These are phyloP conservation scores for Ophiostoma pallidulum DNA, from an alignment of 2,329 filamentous ascomycete species.

Conservation along the genomic window DNA sequence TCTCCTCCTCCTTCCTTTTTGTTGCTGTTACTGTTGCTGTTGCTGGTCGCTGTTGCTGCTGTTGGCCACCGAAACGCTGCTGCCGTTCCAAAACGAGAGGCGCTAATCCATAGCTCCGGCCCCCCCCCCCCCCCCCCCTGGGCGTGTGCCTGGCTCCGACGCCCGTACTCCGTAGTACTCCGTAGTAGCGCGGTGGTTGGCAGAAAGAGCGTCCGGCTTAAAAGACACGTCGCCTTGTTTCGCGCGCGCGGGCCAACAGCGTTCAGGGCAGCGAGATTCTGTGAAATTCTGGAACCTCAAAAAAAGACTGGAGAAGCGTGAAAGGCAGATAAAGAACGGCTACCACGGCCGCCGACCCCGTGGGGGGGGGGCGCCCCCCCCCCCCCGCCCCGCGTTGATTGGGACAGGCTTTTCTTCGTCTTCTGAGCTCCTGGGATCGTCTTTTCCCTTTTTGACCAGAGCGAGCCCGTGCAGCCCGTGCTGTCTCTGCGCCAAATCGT, in stretches of 20 bases:
- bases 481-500: background rate
- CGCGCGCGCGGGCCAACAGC: too few relatives aligned
- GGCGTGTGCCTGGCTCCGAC: too few relatives aligned
- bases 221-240: conserved; percentile 16
- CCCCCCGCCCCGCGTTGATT: too few relatives aligned
- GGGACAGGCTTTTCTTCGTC: background rate
- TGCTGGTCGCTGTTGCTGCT: too few relatives aligned
- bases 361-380: too few relatives aligned
- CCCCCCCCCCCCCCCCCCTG: too few relatives aligned
- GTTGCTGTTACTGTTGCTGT: too few relatives aligned
- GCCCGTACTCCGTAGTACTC: too few relatives aligned
- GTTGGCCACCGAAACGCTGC: background rate
- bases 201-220: conserved; percentile 1
- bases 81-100: conserved; percentile 6
- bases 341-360: background rate
- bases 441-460: background rate
- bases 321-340: background rate
- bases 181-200: too few relatives aligned
- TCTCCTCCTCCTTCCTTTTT: too few relatives aligned
- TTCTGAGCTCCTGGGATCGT: too few relatives aligned
- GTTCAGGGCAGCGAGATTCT: background rate
- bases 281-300: conserved; percentile 6
- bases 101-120: conserved; percentile 4
- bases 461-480: too few relatives aligned
- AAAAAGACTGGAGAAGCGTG: background rate